These are phyloP conservation scores for Tolypocladium tropicale DNA, from an alignment of 2,329 filamentous ascomycete genomes.

Conservation along the genomic window DNA sequence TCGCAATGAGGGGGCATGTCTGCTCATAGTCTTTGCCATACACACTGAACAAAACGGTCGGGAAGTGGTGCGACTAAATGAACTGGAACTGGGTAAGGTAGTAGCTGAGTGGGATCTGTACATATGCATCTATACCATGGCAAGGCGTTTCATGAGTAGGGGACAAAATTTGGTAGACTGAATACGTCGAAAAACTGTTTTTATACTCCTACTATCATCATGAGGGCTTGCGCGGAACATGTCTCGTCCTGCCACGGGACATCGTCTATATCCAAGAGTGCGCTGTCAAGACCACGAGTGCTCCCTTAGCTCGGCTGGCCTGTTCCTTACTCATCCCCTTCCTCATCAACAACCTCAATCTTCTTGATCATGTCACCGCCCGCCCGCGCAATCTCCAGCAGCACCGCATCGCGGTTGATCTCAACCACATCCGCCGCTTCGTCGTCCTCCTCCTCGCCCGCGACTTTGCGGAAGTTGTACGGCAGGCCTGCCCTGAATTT, in stretches of 20 bases:
- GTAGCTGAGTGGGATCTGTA: conserved; percentile 11
- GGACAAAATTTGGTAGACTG: conserved; percentile 3
- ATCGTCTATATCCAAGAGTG: background rate
- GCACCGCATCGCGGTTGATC: conserved; percentile 56
- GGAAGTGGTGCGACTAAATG: background rate
- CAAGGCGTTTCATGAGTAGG: conserved; percentile 18
- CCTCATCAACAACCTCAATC: conserved; percentile 39
- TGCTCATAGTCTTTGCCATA: conserved; percentile 11
- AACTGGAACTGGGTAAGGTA: conserved; percentile 5
- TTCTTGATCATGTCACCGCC: conserved; percentile 57
- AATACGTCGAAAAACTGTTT: conserved; percentile 1
- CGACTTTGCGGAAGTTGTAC: conserved; percentile 38
- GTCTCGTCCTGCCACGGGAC: background rate
- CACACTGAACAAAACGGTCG: conserved; percentile 34
- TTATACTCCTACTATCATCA: background rate
- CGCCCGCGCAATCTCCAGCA: conserved; percentile 62
- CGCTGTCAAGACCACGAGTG: background rate
- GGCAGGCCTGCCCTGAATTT: conserved; percentile 61
- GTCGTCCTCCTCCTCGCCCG: conserved; percentile 22
- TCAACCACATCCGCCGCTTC: conserved; percentile 38
- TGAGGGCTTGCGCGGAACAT: background rate
- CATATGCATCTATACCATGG: conserved; percentile 29
- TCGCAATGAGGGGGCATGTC: conserved; percentile 1
- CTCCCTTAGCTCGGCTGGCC: background rate
- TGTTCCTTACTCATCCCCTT: conserved; percentile 1